phyloP scores from a whole-genome alignment of 345 rosid genomes.

The Rhizophora mangle region DNA sequence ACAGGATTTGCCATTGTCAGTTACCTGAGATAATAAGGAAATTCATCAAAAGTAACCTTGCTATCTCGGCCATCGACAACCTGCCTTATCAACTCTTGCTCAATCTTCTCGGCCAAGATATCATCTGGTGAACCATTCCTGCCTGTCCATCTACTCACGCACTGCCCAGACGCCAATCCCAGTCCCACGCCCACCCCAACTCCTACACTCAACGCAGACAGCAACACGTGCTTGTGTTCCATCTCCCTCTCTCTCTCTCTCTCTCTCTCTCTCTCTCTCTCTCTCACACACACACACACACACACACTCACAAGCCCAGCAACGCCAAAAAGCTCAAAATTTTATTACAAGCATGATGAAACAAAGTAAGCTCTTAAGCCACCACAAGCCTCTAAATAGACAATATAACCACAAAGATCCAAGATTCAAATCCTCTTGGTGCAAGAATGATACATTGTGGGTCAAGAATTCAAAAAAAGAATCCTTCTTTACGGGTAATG shows the following conservation, averaged over 20 bases:
- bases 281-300: no score
- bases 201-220: conserved; percentile 82
- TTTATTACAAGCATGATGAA: not conserved
- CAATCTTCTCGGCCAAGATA: conserved; percentile 60
- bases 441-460: not conserved
- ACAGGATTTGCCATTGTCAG: not conserved
- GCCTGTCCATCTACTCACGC: conserved; percentile 53
- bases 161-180: conserved; percentile 78
- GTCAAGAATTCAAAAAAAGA: not conserved
- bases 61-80: conserved; percentile 63
- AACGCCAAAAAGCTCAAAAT: not conserved
- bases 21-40: conserved; percentile 89
- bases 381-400: not conserved
- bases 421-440: not conserved
- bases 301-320: not conserved
- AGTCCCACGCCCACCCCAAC: conserved; percentile 89
- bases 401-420: not conserved
- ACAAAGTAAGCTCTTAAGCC: not conserved
- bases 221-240: conserved; percentile 70
- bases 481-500: not conserved
- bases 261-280: conserved; percentile 12
- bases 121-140: conserved; percentile 42
- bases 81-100: conserved; percentile 72
- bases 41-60: conserved; percentile 66
- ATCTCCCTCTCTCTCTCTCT: conserved; percentile 24